phyloP scores from a whole-genome alignment of 1,284 basidiomycete genomes.

The Pseudozyma pruni region DNA sequence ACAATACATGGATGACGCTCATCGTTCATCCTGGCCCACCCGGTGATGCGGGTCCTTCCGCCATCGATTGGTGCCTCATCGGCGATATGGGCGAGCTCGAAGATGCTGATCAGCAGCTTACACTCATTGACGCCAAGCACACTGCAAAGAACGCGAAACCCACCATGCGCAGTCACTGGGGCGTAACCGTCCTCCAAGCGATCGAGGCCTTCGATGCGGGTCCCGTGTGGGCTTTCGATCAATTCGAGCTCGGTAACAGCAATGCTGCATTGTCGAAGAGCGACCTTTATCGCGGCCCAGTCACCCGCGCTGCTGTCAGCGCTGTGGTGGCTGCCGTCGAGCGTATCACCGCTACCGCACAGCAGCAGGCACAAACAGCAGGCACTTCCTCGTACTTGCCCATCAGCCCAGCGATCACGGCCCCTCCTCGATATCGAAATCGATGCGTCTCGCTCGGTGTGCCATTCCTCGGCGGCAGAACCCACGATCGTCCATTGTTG shows the following conservation, averaged over 20 bases:
- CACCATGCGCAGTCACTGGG: conserved; percentile 68
- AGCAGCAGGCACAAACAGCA: background rate
- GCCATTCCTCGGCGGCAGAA: conserved; percentile 68
- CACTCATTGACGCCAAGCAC: conserved; percentile 57
- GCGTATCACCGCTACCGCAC: conserved; percentile 49
- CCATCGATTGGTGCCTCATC: conserved; percentile 70
- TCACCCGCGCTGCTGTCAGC: conserved; percentile 68
- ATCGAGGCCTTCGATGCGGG: conserved; percentile 70
- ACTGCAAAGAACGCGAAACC: conserved; percentile 18
- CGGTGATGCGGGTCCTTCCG: conserved; percentile 70
- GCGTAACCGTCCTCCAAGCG: conserved; percentile 70
- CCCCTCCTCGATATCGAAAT: conserved; percentile 22
- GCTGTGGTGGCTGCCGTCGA: conserved; percentile 68
- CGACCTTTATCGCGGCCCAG: conserved; percentile 69
- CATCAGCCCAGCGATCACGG: conserved; percentile 14
- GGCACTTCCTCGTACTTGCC: conserved; percentile 2
- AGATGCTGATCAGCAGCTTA: conserved; percentile 64
- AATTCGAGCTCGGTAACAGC: conserved; percentile 65
- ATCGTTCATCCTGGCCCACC: conserved; percentile 71
- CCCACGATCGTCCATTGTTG: conserved; percentile 69
- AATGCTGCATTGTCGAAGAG: conserved; percentile 68
- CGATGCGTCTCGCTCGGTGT: conserved; percentile 63
- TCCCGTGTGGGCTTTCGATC: conserved; percentile 71
- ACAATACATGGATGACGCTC: conserved; percentile 69
- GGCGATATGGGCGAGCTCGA: conserved; percentile 69